Base-by-base conservation (phyloP, 164 flowering plant species). In the Aristolochia contorta region DNA sequence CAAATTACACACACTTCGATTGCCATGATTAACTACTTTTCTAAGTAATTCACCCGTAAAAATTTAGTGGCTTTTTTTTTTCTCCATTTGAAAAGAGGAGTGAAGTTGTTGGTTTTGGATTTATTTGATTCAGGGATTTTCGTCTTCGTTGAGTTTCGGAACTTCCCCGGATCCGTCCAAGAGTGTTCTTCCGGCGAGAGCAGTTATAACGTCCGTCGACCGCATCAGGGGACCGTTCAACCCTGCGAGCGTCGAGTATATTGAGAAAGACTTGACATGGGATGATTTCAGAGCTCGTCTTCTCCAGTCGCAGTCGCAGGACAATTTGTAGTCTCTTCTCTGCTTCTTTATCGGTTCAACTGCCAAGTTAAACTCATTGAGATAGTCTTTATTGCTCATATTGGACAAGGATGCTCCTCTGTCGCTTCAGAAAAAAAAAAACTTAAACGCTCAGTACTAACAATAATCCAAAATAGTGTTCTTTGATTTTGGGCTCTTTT, bases 161-260 rank as follows among this genome's bases (percentile, higher is more conserved):
- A 91, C 96, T 16, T 78, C 79, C 23, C 65, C 90, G 6, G 84
- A 88, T 60, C 88, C 86, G 41, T 75, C 94, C 60, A 80, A 63
- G 63, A 84, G 96, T 50, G 72, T 91, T 46, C 78, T 91, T 61
- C 97, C 97, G 6, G 84, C 77, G 0, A 77, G 83, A 50, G 94
- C 94, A 32, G 64, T 69, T 25, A 86, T 91, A 49, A 79, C 78
- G 65, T 72, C 80, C 47, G 78, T 91, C 9, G 87, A 91, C 65
- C 67, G 86, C 67, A 69, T 86, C 22, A 84, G 62, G 71, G 91
- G 94, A 1, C 97, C 96, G 0, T 88, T 85, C 64, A 75, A 86
- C 64, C 90, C 92, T 5, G 67, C 87, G 8, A 79, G 79, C 47
- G 75, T 81, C 4, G 76, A 79, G 53, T 91, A 86, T 67, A 51